phyloP scores from a whole-genome alignment of 768 basidiomycete genomes.

The Hebeloma cylindrosporum region DNA sequence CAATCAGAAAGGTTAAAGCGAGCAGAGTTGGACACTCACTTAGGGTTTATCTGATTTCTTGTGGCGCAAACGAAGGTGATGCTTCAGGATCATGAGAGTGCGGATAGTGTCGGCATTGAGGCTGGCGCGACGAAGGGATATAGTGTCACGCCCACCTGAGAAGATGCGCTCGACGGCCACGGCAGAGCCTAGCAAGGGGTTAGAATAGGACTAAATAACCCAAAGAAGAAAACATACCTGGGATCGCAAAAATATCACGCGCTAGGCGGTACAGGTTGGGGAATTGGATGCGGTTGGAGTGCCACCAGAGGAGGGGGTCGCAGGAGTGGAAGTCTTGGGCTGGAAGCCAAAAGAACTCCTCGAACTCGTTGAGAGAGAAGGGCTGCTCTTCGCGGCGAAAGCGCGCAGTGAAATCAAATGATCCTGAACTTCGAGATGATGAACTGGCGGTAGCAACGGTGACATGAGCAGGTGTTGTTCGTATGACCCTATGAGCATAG shows the following conservation, averaged over 20 bases:
- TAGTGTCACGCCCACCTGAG: slow-evolving; percentile 32
- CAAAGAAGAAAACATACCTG: too few species aligned
- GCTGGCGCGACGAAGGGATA: slow-evolving; percentile 31
- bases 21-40: too few species aligned
- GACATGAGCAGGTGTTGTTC: background rate
- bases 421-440: slow-evolving; percentile 7
- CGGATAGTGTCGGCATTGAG: slow-evolving; percentile 29
- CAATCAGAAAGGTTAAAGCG: too few species aligned
- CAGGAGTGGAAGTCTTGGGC: slow-evolving; percentile 25
- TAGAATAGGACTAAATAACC: too few species aligned
- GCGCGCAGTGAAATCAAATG: slow-evolving; percentile 17
- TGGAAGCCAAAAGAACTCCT: slow-evolving; percentile 17
- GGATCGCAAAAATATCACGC: slow-evolving; percentile 29
- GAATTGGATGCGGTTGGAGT: slow-evolving; percentile 17
- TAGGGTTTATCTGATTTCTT: too few species aligned
- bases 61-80: too few species aligned
- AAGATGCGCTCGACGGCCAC: slow-evolving; percentile 34
- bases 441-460: background rate
- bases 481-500: background rate
- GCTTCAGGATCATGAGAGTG: slow-evolving; percentile 30
- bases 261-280: slow-evolving; percentile 29
- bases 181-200: slow-evolving; percentile 32
- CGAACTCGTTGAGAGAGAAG: slow-evolving; percentile 12
- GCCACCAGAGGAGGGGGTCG: slow-evolving; percentile 34
- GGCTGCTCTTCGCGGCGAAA: slow-evolving; percentile 7